These are phyloP conservation scores for Kwoniella sp. DNA, from an alignment of 768 basidiomycete genomes.

Conservation along the genomic window DNA sequence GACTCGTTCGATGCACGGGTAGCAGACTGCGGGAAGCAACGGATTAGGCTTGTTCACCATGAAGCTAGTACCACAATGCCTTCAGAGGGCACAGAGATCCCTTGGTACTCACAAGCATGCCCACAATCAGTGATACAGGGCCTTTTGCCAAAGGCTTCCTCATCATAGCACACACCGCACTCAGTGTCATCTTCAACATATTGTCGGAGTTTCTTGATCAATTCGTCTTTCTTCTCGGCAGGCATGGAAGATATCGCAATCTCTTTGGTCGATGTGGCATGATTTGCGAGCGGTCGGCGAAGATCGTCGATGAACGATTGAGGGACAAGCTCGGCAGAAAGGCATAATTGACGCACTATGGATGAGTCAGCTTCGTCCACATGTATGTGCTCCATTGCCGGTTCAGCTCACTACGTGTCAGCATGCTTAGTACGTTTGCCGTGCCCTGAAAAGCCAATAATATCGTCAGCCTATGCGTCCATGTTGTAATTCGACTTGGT, in stretches of 20 bases:
- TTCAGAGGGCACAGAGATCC: background rate
- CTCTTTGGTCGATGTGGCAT: conserved; percentile 10
- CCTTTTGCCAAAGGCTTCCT: conserved; percentile 21
- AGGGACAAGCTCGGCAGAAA: conserved; percentile 40
- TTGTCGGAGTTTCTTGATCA: conserved; percentile 37
- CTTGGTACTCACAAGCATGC: conserved; percentile 36
- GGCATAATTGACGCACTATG: conserved; percentile 48
- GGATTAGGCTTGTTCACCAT: conserved; percentile 2
- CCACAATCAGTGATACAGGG: conserved; percentile 48
- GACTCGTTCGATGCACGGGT: conserved; percentile 38
- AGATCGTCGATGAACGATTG: conserved; percentile 43
- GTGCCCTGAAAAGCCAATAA: conserved; percentile 15
- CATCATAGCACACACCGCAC: conserved; percentile 37
- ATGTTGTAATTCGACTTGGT: background rate
- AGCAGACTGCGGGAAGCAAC: conserved; percentile 28
- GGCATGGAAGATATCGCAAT: conserved; percentile 25
- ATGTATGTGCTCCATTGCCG: no score
- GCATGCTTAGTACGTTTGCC: conserved; percentile 42
- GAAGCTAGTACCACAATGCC: background rate
- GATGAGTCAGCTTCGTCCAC: background rate
- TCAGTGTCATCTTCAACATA: conserved; percentile 41
- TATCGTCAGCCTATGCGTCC: conserved; percentile 1
- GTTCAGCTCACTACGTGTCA: conserved; percentile 41
- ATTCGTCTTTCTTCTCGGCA: conserved; percentile 24
- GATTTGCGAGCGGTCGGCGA: conserved; percentile 17